Base-by-base conservation (phyloP, 1,284 basidiomycete species). In the Apiotrichum domesticum region DNA sequence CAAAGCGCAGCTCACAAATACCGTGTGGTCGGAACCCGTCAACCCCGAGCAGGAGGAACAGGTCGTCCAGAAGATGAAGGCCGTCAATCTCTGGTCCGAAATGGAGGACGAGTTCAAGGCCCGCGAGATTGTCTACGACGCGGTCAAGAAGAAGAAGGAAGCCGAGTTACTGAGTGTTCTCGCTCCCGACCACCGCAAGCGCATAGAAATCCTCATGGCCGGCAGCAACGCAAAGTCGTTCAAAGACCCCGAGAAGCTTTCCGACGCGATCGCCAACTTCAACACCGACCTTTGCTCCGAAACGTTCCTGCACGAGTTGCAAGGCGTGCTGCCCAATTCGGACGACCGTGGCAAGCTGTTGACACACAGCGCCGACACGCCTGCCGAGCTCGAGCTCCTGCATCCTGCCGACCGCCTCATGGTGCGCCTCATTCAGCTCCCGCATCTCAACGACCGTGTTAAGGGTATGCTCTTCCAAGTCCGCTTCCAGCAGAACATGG, bases 101-200 rank as follows among this genome's bases (percentile, higher is more conserved):
- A 98, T 98, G 87, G 94, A 98, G 75, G 88, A 96, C 69, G 93
- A 95, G 71, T 98, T 98, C 80, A 94, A 95, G 73, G 93, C 94
- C 15, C 94, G 95, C 77, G 92, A 96, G 74, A 81, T 92, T 49
- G 91, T 94, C 65, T 67, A 77, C 67, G 71, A 76, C 54, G 73
- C 74, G 6, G 73, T 78, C 52, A 73, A 85, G 53, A 84, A 85
- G 66, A 86, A 90, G 74, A 91, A 85, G 71, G 71, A 77, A 56
- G 89, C 88, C 21, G 90, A 94, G 68, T 79, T 94, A 46, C 88
- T 87, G 76, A 92, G 89, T 77, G 88, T 95, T n/a, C 82, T 95
- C 48, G 88, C 92, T 67, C 82, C 88, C 4, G 86, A 91, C 70
- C 91, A 90, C 21, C 88, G 90, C 79, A 93, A 93, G 76, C 85